Percentiles rank a stretch among this genome's conserved stretches.
These are phyloP conservation scores for Fusarium humuli DNA, from an alignment of 2,329 filamentous ascomycete genomes.

Conservation along the genomic window DNA sequence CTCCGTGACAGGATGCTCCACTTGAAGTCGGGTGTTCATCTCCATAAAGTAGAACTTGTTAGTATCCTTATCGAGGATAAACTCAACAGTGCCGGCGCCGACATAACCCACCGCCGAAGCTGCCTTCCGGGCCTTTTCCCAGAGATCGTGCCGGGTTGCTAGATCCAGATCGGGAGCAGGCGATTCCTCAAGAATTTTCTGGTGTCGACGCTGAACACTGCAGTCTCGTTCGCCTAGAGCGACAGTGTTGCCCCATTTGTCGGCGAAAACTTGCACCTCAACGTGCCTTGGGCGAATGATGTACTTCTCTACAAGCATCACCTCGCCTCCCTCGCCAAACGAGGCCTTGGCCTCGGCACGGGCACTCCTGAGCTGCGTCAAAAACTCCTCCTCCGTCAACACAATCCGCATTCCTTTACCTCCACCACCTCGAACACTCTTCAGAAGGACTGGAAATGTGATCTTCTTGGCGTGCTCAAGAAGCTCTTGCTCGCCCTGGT, in stretches of 20 bases:
- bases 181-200: slow-evolving; percentile 92
- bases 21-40: slow-evolving; percentile 90
- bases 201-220: slow-evolving; percentile 86
- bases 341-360: slow-evolving; percentile 80
- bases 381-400: slow-evolving; percentile 74
- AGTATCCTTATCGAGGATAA: slow-evolving; percentile 85
- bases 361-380: slow-evolving; percentile 76
- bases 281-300: slow-evolving; percentile 84
- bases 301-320: slow-evolving; percentile 87
- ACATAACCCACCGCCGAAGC: slow-evolving; percentile 84
- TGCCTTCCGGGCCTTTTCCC: slow-evolving; percentile 73
- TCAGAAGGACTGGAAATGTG: slow-evolving; percentile 77
- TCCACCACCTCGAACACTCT: slow-evolving; percentile 83
- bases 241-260: slow-evolving; percentile 81
- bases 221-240: slow-evolving; percentile 91
- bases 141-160: slow-evolving; percentile 69
- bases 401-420: slow-evolving; percentile 89
- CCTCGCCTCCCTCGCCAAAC: slow-evolving; percentile 82
- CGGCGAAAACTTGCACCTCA: slow-evolving; percentile 91
- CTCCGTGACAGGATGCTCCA: slow-evolving; percentile 92
- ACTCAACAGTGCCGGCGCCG: slow-evolving; percentile 91
- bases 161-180: slow-evolving; percentile 77
- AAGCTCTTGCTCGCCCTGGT: slow-evolving; percentile 75
- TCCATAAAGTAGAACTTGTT: slow-evolving; percentile 86
- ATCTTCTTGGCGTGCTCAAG: slow-evolving; percentile 77